Evolutionary conservation across 495 filamentous ascomycete species (phyloP).

Genomic region (Tuber aestivum): DNA sequence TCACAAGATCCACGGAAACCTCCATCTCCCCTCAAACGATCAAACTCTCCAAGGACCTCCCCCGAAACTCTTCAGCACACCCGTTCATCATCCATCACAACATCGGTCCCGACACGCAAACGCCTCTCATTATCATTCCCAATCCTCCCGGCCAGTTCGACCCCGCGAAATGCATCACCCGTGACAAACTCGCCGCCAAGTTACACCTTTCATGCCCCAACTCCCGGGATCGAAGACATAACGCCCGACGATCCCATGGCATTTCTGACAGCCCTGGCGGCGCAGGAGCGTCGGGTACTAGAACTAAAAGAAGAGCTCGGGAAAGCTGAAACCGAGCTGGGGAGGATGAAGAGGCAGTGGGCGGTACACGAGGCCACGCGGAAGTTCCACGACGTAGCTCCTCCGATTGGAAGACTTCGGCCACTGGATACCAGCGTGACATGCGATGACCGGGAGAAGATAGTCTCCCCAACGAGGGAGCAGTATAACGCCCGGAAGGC

Average conservation of each 20-base stretch:
- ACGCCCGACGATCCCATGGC: slow-evolving; percentile 60
- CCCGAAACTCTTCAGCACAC: slow-evolving; percentile 14
- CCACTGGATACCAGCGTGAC: slow-evolving; percentile 48
- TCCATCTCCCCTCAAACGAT: slow-evolving; percentile 22
- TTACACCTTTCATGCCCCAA: neutral
- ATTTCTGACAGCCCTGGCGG: slow-evolving; percentile 83
- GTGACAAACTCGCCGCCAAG: slow-evolving; percentile 19
- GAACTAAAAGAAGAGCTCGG: slow-evolving; percentile 83
- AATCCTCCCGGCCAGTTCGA: slow-evolving; percentile 36
- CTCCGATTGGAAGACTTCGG: slow-evolving; percentile 53
- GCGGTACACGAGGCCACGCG: slow-evolving; percentile 67
- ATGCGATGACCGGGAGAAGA: slow-evolving; percentile 41
- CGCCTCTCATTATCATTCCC: slow-evolving; percentile 41
- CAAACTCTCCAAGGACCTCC: slow-evolving; percentile 14
- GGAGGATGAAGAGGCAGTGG: slow-evolving; percentile 75
- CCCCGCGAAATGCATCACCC: slow-evolving; percentile 29
- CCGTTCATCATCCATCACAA: slow-evolving; percentile 23
- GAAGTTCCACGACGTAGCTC: slow-evolving; percentile 61
- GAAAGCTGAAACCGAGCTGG: slow-evolving; percentile 71
- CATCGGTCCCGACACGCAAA: slow-evolving; percentile 31
- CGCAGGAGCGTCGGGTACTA: slow-evolving; percentile 86
- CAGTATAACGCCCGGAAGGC: slow-evolving; percentile 26
- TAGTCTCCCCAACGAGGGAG: slow-evolving; percentile 39
- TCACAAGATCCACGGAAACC: slow-evolving; percentile 14
- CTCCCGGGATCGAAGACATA: slow-evolving; percentile 9